phyloP scores from a whole-genome alignment of 2,329 filamentous ascomycete species.

The Aureobasidium melanogenum region DNA sequence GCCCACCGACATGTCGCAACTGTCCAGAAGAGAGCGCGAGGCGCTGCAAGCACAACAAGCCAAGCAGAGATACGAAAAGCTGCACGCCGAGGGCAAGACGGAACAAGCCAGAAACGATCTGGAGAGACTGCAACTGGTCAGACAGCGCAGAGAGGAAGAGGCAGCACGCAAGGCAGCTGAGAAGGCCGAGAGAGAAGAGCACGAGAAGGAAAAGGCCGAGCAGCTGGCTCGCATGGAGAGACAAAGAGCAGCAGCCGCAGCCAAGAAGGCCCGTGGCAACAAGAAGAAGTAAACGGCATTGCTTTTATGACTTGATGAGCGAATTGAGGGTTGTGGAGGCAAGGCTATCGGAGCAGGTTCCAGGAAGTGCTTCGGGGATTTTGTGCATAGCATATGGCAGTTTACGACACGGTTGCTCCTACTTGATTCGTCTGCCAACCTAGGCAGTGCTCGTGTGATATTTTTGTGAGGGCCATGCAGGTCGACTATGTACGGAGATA shows the following conservation, averaged over 20 bases:
- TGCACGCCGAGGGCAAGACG: conserved; percentile 92
- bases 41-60: conserved; percentile 79
- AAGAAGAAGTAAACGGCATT: conserved; percentile 31
- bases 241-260: conserved; percentile 33
- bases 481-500: neutral
- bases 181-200: conserved; percentile 41
- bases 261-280: conserved; percentile 32
- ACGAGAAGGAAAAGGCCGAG: conserved; percentile 49
- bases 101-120: conserved; percentile 88
- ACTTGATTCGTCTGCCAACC: neutral
- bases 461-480: neutral
- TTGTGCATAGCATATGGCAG: conserved; percentile 3
- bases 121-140: conserved; percentile 70
- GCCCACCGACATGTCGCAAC: conserved; percentile 39
- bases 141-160: conserved; percentile 78
- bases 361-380: neutral
- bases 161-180: conserved; percentile 69
- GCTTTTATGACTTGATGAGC: conserved; percentile 4
- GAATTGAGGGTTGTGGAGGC: neutral
- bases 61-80: conserved; percentile 81
- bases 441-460: neutral
- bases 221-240: conserved; percentile 39
- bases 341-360: neutral
- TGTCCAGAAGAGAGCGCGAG: conserved; percentile 63
- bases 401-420: neutral